A percentile compares a stretch with the other conserved stretches of the same genome.
These are phyloP conservation scores for Chaetomium fimeti DNA, from an alignment of 495 filamentous ascomycete species.

Conservation along the genomic window DNA sequence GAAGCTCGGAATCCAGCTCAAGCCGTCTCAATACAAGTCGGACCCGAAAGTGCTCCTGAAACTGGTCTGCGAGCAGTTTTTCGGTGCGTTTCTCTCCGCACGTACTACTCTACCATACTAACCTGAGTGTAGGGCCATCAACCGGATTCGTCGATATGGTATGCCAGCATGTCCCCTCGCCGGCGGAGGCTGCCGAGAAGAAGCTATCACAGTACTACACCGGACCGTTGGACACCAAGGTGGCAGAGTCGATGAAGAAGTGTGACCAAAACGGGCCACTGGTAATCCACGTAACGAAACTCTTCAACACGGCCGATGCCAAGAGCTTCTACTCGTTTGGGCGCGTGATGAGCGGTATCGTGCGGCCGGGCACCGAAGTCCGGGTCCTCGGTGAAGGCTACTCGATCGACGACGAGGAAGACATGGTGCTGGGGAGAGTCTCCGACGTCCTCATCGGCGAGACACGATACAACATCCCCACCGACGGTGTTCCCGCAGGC, in stretches of 20 bases:
- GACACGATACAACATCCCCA: conserved; percentile 86
- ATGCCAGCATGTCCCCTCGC: conserved; percentile 84
- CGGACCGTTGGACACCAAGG: conserved; percentile 84
- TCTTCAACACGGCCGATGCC: conserved; percentile 86
- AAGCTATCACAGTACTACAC: conserved; percentile 87
- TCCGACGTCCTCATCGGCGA: conserved; percentile 90
- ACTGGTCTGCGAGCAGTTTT: conserved; percentile 92
- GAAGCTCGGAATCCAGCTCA: conserved; percentile 77
- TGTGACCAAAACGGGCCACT: conserved; percentile 91
- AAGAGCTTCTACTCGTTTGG: conserved; percentile 85
- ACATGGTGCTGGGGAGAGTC: conserved; percentile 90
- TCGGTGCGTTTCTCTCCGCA: conserved; percentile 50
- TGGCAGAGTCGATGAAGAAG: conserved; percentile 71
- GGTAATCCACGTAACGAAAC: conserved; percentile 85
- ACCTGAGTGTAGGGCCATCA: conserved; percentile 48
- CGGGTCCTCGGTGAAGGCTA: conserved; percentile 94
- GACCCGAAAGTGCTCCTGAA: conserved; percentile 87
- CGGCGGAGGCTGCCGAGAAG: conserved; percentile 70
- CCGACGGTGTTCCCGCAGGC: conserved; percentile 90
- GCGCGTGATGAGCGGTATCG: conserved; percentile 90
- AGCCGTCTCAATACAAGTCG: conserved; percentile 84
- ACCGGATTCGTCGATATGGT: conserved; percentile 96
- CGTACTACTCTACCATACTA: background rate
- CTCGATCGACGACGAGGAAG: conserved; percentile 95
- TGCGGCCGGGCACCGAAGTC: conserved; percentile 74